Conservation (phyloP, 306 rosid species). For the Castanea crenata region DNA sequence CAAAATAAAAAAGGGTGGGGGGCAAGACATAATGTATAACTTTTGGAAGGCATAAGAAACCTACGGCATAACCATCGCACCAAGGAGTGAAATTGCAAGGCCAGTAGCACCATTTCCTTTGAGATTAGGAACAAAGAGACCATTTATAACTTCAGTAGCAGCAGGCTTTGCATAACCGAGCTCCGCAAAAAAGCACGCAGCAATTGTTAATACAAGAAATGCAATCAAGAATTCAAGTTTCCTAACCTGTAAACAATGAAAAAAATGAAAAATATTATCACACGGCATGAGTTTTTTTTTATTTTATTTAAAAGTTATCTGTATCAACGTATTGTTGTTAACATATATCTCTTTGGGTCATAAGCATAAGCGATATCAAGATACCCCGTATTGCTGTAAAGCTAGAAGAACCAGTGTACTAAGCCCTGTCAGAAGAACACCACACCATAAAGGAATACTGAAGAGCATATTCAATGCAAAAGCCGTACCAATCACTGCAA, state of each 20-base stretch:
- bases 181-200: constrained; percentile 85
- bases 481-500: constrained; percentile 62
- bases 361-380: not conserved
- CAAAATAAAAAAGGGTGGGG: constrained; percentile 18
- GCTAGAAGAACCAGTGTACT: constrained; percentile 53
- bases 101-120: constrained; percentile 92
- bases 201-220: constrained; percentile 81
- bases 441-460: constrained; percentile 55
- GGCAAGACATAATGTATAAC: not conserved
- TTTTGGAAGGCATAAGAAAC: constrained; percentile 31
- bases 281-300: not conserved
- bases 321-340: constrained; percentile 6
- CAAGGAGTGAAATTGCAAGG: constrained; percentile 96
- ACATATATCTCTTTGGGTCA: constrained; percentile 9
- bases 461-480: constrained; percentile 67
- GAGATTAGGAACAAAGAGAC: constrained; percentile 86
- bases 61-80: constrained; percentile 99
- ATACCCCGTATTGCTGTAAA: constrained; percentile 96
- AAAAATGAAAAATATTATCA: not conserved
- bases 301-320: not conserved
- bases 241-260: constrained; percentile 61
- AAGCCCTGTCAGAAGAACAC: constrained; percentile 57
- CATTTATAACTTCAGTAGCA: constrained; percentile 61
- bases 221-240: constrained; percentile 96
- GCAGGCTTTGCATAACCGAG: constrained; percentile 87